Evolutionary conservation across 169 alveolate genomes (phyloP), one percentile per base, ranked within the genome.

Genomic region (Cardiosporidium cionae): DNA sequence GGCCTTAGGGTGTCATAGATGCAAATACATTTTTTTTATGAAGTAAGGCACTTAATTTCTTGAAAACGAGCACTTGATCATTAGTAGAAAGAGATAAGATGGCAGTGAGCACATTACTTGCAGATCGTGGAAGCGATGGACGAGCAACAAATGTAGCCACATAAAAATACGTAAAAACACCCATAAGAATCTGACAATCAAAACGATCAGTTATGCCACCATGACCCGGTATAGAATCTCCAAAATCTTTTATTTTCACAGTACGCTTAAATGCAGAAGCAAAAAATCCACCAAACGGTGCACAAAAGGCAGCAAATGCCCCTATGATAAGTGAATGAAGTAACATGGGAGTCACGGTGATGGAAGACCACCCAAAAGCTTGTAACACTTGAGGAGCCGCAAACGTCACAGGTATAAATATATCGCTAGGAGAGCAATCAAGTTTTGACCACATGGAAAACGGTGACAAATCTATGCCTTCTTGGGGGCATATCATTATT

Each of bases 221-320:
- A 86, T 97, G 99, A 9, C 99, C 99, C 33, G 99, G 99, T 34
- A 97, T 97, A 27, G 95, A 74, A 52, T 94, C 93, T 4, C 98
- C 98, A 80, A 97, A 97, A 86, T 96, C 99, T 90, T 97, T 97
- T 52, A 97, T 94, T 70, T 92, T 91, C 36, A 96, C 85, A 27
- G 99, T 99, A 80, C 99, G 90, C 87, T 97, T 97, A 80, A 97
- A 88, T n/a, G 99, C 99, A 0, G 99, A 94, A 5, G 99, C 99
- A 66, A 97, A 94, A 82, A 97, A 97, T 7, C 99, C 99, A 37
- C 99, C 99, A 80, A 97, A 96, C 54, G 99, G 99, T 25, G 99
- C 99, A 68, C 95, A 88, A 27, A 96, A 83, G 33, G 97, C 93
- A 1, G 99, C 97, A 78, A 96, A 96, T 0, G 93, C 31, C n/a